Conservation (phyloP, 768 basidiomycete genomes). For the Pulveroboletus sp. region DNA sequence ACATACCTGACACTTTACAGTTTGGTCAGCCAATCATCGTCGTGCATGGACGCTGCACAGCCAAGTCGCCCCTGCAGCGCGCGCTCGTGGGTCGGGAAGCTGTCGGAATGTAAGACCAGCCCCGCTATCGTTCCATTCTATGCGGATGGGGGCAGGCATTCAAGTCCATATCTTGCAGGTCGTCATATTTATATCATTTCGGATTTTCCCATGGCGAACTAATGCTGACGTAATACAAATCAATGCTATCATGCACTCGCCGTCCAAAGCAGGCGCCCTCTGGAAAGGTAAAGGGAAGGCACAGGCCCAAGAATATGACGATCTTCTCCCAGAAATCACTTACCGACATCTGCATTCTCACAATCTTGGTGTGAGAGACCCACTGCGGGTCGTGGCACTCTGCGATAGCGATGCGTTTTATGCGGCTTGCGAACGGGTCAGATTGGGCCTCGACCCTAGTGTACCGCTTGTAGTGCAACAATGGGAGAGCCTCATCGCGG, state of each 20-base stretch:
- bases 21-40: no score
- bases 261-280: conserved; percentile 13
- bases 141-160: no score
- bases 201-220: background rate
- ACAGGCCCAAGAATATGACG: conserved; percentile 45
- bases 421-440: conserved; percentile 78
- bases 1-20: no score
- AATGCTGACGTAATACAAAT: background rate
- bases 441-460: conserved; percentile 59
- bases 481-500: conserved; percentile 87
- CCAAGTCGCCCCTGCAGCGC: no score
- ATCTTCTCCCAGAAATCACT: conserved; percentile 64
- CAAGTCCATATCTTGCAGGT: no score
- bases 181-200: no score
- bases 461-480: conserved; percentile 79
- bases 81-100: no score
- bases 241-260: conserved; percentile 10
- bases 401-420: conserved; percentile 90
- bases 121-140: no score
- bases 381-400: conserved; percentile 79
- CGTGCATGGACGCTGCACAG: no score
- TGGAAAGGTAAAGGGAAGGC: conserved; percentile 56
- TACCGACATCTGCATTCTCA: conserved; percentile 73
- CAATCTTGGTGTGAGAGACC: conserved; percentile 66
- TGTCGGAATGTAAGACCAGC: no score